Evolutionary conservation across 2,329 filamentous ascomycete species (phyloP).

Genomic region (Apiospora marii): DNA sequence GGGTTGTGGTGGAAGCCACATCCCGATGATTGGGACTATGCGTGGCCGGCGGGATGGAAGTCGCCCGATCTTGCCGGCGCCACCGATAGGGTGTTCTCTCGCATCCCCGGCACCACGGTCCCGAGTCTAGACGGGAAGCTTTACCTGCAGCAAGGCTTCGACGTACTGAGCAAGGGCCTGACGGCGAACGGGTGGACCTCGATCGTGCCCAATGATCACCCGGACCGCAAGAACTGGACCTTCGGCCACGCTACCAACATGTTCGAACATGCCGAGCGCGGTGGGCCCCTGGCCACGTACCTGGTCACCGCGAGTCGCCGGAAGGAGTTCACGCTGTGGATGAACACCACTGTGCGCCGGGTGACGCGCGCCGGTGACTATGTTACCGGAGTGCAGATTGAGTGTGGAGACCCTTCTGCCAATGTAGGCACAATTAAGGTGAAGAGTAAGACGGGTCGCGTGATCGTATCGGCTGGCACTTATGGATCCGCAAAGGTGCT

Average conservation of each 20-base stretch:
- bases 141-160: conserved; percentile 73
- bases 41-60: conserved; percentile 78
- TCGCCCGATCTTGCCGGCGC: conserved; percentile 66
- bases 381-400: conserved; percentile 74
- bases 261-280: conserved; percentile 71
- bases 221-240: conserved; percentile 70
- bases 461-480: conserved; percentile 72
- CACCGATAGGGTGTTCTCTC: conserved; percentile 67
- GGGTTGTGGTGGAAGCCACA: conserved; percentile 75
- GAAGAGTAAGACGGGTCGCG: conserved; percentile 65
- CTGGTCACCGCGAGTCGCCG: conserved; percentile 67
- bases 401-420: conserved; percentile 59
- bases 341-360: conserved; percentile 71
- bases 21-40: conserved; percentile 72
- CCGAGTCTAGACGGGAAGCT: conserved; percentile 72
- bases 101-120: conserved; percentile 73
- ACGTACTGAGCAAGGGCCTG: conserved; percentile 67
- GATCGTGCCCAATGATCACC: conserved; percentile 66
- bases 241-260: conserved; percentile 73
- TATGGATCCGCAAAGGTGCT: conserved; percentile 76
- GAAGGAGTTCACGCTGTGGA: conserved; percentile 72
- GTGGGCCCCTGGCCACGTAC: conserved; percentile 76
- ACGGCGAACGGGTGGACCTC: conserved; percentile 67
- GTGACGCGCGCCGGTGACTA: conserved; percentile 69
- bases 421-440: conserved; percentile 67